These are phyloP conservation scores for Suillus luteus DNA, from an alignment of 768 basidiomycete species.

Conservation along the genomic window DNA sequence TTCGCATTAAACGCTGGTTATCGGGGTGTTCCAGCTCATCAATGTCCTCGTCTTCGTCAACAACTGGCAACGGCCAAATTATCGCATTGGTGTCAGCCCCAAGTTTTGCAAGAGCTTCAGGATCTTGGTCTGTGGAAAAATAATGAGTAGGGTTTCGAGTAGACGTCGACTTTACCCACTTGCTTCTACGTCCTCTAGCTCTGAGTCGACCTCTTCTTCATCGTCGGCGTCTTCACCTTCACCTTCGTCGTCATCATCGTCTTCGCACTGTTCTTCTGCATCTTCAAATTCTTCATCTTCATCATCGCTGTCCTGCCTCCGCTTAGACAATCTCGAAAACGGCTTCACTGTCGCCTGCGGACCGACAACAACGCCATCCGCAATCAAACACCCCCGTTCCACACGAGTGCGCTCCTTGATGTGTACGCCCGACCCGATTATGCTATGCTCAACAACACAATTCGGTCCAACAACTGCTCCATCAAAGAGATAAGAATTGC, in stretches of 20 bases:
- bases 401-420: constrained; percentile 69
- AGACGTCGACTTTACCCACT: constrained; percentile 43
- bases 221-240: constrained; percentile 30
- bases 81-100: constrained; percentile 78
- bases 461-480: constrained; percentile 69
- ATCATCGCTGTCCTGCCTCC: constrained; percentile 35
- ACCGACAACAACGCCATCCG: constrained; percentile 79
- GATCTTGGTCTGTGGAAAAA: constrained; percentile 47
- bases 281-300: constrained; percentile 35
- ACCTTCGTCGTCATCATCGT: constrained; percentile 20
- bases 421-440: constrained; percentile 76
- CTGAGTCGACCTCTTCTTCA: constrained; percentile 50
- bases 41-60: constrained; percentile 63
- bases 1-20: constrained; percentile 74
- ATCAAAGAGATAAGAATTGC: constrained; percentile 83
- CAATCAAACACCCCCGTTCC: constrained; percentile 78
- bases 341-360: constrained; percentile 64
- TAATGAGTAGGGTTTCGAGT: neutral
- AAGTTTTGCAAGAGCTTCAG: constrained; percentile 44
- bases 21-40: constrained; percentile 63
- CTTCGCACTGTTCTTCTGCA: constrained; percentile 31
- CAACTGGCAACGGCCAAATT: constrained; percentile 72
- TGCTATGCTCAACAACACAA: constrained; percentile 73
- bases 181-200: constrained; percentile 67
- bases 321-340: constrained; percentile 75